Evolutionary conservation across 495 filamentous ascomycete genomes (phyloP), one percentile per base, ranked within the genome.

Genomic region (Penicillium egyptiacum): DNA sequence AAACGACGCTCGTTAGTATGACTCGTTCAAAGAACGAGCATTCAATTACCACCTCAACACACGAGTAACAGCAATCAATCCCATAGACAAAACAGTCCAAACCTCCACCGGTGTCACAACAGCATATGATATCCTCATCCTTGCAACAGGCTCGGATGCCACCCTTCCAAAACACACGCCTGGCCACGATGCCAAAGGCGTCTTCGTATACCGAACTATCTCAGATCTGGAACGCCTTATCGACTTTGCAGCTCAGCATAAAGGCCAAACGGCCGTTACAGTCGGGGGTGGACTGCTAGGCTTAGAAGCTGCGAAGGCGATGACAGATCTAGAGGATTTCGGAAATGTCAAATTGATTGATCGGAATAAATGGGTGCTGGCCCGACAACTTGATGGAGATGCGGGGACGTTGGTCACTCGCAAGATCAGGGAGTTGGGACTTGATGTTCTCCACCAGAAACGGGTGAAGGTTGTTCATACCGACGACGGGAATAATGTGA

Each of bases 131-230:
- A 81, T 92, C 52, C 86, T 96, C 1, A 87, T 98, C 17, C 82
- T 98, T 9, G 91, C 93, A 19, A 98, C 93, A 3, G 93, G 93
- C 45, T 96, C 93, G 28, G 88, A 96, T 73, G 92, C 93, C 30
- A 76, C 95, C 25, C 82, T 96, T 3, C 93, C 93, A 0, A 77
- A 79, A 14, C 79, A 87, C 53, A 96, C 90, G 0, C 91, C 93
- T 0, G 91, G 91, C 54, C 79, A 96, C 62, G 86, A 94, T 69
- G 90, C 91, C 31, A 82, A 84, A 17, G 93, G 93, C 8, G 88
- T 96, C 31, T 98, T 98, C 64, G 92, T 96, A n/a, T 96, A 98
- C 70, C 82, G 93, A 17, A 96, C 90, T 0, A 91, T 96, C 53
- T 83, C 86, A 2, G 93, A 98, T 67, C 74, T 98, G 8, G 81